Base-by-base conservation (phyloP, 176 grass and related monocot species). In the Avena insularis region DNA sequence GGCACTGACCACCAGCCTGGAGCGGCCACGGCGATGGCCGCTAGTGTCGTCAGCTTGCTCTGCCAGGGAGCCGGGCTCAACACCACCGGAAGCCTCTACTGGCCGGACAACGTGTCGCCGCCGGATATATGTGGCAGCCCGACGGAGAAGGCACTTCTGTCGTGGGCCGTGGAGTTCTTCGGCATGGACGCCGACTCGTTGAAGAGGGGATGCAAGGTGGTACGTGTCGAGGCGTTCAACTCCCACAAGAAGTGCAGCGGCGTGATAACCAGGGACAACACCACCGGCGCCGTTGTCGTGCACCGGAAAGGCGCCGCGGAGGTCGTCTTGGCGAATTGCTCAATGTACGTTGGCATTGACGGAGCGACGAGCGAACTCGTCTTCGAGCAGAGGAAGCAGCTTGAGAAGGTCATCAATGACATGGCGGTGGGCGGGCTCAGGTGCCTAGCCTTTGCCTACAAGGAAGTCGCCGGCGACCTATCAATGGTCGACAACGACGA, bases 231-330 rank as follows among this genome's bases (percentile, higher is more conserved):
- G 86, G 93, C 93, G 11, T 93, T 98, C 73, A 95, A 92, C 72
- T 95, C 95, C 6, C 86, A 87, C 75, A 95, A 92, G 93, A 95
- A 98, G 84, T 82, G 83, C 56, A 98, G 95, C 21, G 89, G 91
- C n/a, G 83, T 93, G 29, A 20, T 90, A 38, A 12, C 90, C 46
- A 50, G 38, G 33, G 93, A 93, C 78, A 86, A 69, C 50, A 29
- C 13, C 2, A 84, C 79, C 3, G 70, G 75, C 12, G 78, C 25
- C 27, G 43, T 91, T 62, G 55, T 36, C 53, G 56, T 60, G 3
- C 95, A 98, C 50, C 95, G 93, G 88, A 98, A 98, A 60, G 90
- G 93, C 21, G 88, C 93, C 2, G 95, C 93, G 0, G 91, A 98
- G 88, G 92, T 93, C 91, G 85, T 95, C 48, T 14, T 98, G 61